Evolutionary conservation across 768 basidiomycete species (phyloP).

Genomic region (Calocera viscosa): DNA sequence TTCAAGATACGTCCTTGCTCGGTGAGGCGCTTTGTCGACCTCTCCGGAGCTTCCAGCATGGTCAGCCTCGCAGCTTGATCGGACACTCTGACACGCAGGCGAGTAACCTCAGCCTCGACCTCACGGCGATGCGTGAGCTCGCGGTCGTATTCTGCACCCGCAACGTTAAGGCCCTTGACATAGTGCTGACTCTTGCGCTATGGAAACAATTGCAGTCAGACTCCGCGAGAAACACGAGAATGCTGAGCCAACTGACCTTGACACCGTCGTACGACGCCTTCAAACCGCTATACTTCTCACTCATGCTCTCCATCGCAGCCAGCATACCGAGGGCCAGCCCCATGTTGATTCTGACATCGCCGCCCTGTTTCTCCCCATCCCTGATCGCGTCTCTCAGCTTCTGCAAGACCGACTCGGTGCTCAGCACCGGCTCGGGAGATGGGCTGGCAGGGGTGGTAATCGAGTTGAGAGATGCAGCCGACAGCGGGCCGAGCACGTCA

Average conservation of each 20-base stretch:
- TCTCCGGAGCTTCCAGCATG: constrained; percentile 68
- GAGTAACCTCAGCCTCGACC: constrained; percentile 82
- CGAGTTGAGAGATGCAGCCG: background rate
- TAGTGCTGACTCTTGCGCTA: constrained; percentile 87
- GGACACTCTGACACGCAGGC: constrained; percentile 70
- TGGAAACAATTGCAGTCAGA: background rate
- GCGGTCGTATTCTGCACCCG: constrained; percentile 86
- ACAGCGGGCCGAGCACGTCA: background rate
- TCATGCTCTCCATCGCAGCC: constrained; percentile 49
- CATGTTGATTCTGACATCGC: constrained; percentile 56
- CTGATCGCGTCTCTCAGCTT: constrained; percentile 41
- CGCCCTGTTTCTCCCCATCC: constrained; percentile 47
- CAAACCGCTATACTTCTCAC: constrained; percentile 47
- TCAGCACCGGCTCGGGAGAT: background rate
- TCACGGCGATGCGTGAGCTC: constrained; percentile 81
- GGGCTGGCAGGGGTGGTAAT: background rate
- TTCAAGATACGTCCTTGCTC: constrained; percentile 50
- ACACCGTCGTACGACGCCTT: constrained; percentile 72
- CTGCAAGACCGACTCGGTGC: constrained; percentile 20
- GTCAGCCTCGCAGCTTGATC: constrained; percentile 81
- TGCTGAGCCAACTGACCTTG: constrained; percentile 47
- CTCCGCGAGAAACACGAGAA: background rate
- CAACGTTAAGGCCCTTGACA: constrained; percentile 82
- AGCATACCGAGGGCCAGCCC: constrained; percentile 60
- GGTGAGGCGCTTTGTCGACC: constrained; percentile 45